phyloP scores from a whole-genome alignment of 2,329 filamentous ascomycete genomes.

The Epicoccum sorghinum region DNA sequence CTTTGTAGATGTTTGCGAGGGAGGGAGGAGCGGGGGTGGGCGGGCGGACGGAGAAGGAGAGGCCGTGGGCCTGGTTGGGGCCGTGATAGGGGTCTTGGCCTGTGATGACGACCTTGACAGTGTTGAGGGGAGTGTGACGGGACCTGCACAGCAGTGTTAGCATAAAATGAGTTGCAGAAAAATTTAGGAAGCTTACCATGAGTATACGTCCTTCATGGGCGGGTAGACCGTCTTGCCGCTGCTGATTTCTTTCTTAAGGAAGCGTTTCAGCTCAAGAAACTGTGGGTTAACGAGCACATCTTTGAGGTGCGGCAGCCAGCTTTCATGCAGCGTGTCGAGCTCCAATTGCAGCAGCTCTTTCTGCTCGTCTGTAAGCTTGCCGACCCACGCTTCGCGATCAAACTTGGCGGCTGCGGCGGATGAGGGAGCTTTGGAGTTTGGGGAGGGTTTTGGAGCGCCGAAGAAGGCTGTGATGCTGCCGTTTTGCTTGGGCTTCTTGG shows the following conservation, averaged over 20 bases:
- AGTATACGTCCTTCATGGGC: slow-evolving; percentile 87
- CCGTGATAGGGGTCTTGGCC: slow-evolving; percentile 99
- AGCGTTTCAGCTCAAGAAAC: slow-evolving; percentile 87
- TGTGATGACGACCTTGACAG: slow-evolving; percentile 89
- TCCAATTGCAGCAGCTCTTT: slow-evolving; percentile 82
- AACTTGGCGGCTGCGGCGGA: slow-evolving; percentile 59
- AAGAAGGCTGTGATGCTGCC: slow-evolving; percentile 91
- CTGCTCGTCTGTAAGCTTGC: slow-evolving; percentile 78
- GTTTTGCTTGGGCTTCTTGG: slow-evolving; percentile 64
- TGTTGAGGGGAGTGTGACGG: slow-evolving; percentile 84
- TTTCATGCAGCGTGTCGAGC: slow-evolving; percentile 89
- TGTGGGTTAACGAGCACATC: slow-evolving; percentile 80
- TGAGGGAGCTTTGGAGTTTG: slow-evolving; percentile 23
- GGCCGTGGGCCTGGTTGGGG: slow-evolving; percentile 90
- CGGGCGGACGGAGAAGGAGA: slow-evolving; percentile 92
- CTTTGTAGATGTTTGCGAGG: slow-evolving; percentile 91
- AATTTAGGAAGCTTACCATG: slow-evolving; percentile 68
- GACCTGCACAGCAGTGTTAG: slow-evolving; percentile 67
- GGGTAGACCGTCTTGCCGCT: slow-evolving; percentile 83
- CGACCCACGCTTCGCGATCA: slow-evolving; percentile 90
- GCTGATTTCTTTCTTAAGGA: slow-evolving; percentile 78
- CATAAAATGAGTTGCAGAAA: neutral
- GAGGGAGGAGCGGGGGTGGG: slow-evolving; percentile 89
- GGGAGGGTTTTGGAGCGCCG: slow-evolving; percentile 60
- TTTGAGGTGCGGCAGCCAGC: slow-evolving; percentile 88